These are phyloP conservation scores for Paraconiothyrium sp. DNA, from an alignment of 2,329 filamentous ascomycete species.

Conservation along the genomic window DNA sequence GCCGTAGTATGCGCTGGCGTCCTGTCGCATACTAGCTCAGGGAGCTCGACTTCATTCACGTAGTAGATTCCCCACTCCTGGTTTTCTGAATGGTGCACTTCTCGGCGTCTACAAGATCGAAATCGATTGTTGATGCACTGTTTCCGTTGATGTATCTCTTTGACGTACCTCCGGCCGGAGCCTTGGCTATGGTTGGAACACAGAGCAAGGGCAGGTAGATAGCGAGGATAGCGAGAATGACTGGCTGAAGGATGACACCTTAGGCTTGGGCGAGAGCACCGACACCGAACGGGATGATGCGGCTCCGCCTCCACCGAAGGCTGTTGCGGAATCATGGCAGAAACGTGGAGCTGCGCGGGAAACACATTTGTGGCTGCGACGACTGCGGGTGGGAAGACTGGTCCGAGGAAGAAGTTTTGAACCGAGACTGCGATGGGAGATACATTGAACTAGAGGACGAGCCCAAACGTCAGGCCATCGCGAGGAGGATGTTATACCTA, in stretches of 20 bases:
- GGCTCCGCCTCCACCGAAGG: slow-evolving; percentile 76
- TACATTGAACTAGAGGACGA: slow-evolving; percentile 76
- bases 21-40: not conserved
- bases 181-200: slow-evolving; percentile 29
- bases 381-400: slow-evolving; percentile 77
- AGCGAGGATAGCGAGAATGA: slow-evolving; percentile 62
- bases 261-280: slow-evolving; percentile 70
- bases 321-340: slow-evolving; percentile 80
- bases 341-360: slow-evolving; percentile 76
- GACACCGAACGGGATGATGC: slow-evolving; percentile 69
- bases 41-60: not conserved
- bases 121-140: slow-evolving; percentile 32
- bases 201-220: slow-evolving; percentile 56
- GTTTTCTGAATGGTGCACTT: slow-evolving; percentile 28
- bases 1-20: not conserved
- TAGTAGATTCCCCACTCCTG: not conserved
- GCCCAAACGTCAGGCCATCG: slow-evolving; percentile 77
- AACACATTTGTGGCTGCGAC: slow-evolving; percentile 76
- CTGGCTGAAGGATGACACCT: slow-evolving; percentile 67
- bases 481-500: slow-evolving; percentile 70
- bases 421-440: slow-evolving; percentile 74
- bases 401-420: slow-evolving; percentile 80
- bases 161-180: slow-evolving; percentile 12
- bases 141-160: slow-evolving; percentile 1
- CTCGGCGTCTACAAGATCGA: slow-evolving; percentile 31